A percentile compares a stretch with the other conserved stretches of the same genome.
Conservation (phyloP, 371 early-diverging fungal species). For the Ecytonucleospora hepatopenaei region DNA sequence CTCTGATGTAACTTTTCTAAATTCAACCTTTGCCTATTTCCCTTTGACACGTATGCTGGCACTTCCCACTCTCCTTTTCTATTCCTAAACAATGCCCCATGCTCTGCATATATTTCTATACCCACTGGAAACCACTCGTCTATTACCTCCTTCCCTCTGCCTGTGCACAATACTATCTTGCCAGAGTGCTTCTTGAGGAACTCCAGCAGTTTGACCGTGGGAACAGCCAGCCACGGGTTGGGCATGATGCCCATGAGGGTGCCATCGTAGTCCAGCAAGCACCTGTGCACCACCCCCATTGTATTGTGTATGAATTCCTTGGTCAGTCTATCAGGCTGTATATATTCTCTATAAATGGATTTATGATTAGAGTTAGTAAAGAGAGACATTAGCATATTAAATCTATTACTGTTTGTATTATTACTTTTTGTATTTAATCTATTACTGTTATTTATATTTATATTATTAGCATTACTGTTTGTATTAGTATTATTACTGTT, state of each 20-base stretch:
- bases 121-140: constrained; percentile 52
- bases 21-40: constrained; percentile 10
- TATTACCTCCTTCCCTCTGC: constrained; percentile 42
- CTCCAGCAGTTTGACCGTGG: constrained; percentile 35
- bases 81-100: constrained; percentile 43
- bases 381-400: background rate
- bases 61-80: constrained; percentile 41
- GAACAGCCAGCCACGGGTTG: constrained; percentile 45
- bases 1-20: background rate
- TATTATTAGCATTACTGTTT: background rate
- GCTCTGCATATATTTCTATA: constrained; percentile 55
- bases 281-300: constrained; percentile 2
- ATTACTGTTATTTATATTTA: background rate
- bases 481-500: background rate
- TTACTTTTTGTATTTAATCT: background rate
- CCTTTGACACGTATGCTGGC: too few species aligned
- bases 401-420: background rate
- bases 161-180: constrained; percentile 50
- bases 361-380: too few species aligned
- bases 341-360: too few species aligned
- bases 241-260: constrained; percentile 46
- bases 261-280: constrained; percentile 57
- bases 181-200: constrained; percentile 30
- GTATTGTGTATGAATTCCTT: background rate
- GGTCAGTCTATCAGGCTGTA: too few species aligned